Base-by-base conservation (phyloP, 2,329 filamentous ascomycete genomes). In the Fusarium annulatum region DNA sequence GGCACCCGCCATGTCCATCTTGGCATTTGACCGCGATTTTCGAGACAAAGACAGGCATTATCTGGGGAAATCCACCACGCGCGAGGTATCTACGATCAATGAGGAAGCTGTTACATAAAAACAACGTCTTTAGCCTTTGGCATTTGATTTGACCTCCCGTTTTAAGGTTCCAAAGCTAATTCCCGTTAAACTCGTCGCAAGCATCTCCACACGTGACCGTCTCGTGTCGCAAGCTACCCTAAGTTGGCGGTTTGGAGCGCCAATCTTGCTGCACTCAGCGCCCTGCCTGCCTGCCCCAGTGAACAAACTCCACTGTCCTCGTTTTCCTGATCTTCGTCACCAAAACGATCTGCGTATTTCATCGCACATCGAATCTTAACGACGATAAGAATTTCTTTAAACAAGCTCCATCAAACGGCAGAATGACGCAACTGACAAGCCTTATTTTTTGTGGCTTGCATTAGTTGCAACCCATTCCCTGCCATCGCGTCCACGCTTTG, bases 71-170 rank as follows among this genome's bases (percentile, higher is more conserved):
- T 36, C 30, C 30, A 26, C 23, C 30, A 49, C 55, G 41, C 55
- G 55, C 28, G 28, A 36, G 9, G 3, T 3, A 56, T 26, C 55
- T 58, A 49, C 23, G 30, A 58, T 49, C 18, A 34, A 58, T 36
- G 12, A 36, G 41, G 55, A 58, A 58, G 55, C 55, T 58, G 30
- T 58, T 58, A 58, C 55, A 58, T 58, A 58, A 49, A n/a, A 26
- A 49, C 3, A 58, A 30, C 21, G 10, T 4, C 33, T n/a, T 11
- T 19, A 36, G 14, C 8, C 9, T 23, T 16, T 30, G 9, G 7
- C 26, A 15, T 28, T 21, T 28, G 26, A 33, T 33, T 19, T 36
- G 23, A 23, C 41, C 19, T 28, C 56, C 56, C 33, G 19, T 18
- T 58, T 11, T 15, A 38, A 53, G 57, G 45, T 34, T 39, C n/a